Evolutionary conservation across 129 eudicot species (phyloP).

Genomic region (Ambrosia trifida): DNA sequence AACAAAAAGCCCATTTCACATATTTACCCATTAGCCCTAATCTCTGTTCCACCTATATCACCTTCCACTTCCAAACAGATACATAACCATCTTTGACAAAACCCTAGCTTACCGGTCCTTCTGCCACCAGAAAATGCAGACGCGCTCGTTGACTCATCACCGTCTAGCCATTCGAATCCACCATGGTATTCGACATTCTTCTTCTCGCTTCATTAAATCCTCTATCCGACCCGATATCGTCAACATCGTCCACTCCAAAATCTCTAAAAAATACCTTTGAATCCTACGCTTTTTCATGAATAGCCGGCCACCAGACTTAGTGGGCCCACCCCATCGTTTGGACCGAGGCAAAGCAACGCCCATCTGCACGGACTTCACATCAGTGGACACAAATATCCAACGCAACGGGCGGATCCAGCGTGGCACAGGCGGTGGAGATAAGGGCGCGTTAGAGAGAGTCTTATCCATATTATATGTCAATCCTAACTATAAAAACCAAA

Average conservation of each 20-base stretch:
- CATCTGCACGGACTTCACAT: too few relatives aligned
- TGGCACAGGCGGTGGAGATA: too few relatives aligned
- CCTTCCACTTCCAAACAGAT: not conserved
- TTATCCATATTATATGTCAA: too few relatives aligned
- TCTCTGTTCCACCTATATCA: not conserved
- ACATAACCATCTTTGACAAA: constrained; percentile 25
- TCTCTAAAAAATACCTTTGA: constrained; percentile 69
- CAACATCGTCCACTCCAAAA: constrained; percentile 57
- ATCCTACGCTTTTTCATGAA: constrained; percentile 65
- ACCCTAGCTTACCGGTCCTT: constrained; percentile 35
- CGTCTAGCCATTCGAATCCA: constrained; percentile 57
- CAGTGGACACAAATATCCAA: too few relatives aligned
- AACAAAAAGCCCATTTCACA: not conserved
- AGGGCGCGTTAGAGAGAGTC: too few relatives aligned
- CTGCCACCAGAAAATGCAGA: not conserved
- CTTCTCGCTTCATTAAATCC: constrained; percentile 67
- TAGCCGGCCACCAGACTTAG: constrained; percentile 74
- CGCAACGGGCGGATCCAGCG: too few relatives aligned
- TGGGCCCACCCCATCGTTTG: too few relatives aligned
- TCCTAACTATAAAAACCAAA: too few relatives aligned
- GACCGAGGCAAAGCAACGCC: too few relatives aligned
- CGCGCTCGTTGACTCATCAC: constrained; percentile 66
- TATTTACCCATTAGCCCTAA: constrained; percentile 20
- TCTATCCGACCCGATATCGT: constrained; percentile 71
- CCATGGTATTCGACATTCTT: constrained; percentile 57